Evolutionary conservation across 257 asterid species (phyloP).

Genomic region (Cynanchum wilfordii): DNA sequence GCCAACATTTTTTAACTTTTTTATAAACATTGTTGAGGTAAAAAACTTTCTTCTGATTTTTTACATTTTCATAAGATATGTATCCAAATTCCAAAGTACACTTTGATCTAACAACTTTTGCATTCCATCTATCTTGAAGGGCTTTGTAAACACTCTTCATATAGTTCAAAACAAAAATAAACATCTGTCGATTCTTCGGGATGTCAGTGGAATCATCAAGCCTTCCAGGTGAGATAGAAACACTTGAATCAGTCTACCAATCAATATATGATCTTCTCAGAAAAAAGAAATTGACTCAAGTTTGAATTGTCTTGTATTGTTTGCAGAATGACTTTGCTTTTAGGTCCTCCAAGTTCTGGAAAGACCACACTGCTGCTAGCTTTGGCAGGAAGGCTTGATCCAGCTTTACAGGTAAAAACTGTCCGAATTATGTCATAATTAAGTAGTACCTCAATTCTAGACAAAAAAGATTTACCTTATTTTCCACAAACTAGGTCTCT

Average conservation of each 20-base stretch:
- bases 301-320: background rate
- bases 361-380: conserved; percentile 62
- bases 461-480: background rate
- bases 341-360: conserved; percentile 77
- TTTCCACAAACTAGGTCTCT: conserved; percentile 26
- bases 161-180: conserved; percentile 44
- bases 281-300: background rate
- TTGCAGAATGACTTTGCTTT: conserved; percentile 51
- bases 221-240: conserved; percentile 37
- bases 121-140: conserved; percentile 4
- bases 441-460: no score
- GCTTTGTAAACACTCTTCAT: conserved; percentile 30
- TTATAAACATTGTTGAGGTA: conserved; percentile 50
- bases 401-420: conserved; percentile 36
- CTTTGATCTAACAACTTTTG: conserved; percentile 1
- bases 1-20: conserved; percentile 51
- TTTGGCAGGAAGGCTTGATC: conserved; percentile 65
- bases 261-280: conserved; percentile 1
- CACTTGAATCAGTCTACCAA: background rate
- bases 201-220: conserved; percentile 57
- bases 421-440: background rate
- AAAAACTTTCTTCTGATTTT: background rate
- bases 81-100: no score
- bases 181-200: conserved; percentile 40
- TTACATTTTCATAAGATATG: no score